These are phyloP conservation scores for Patellaria atrata DNA, from an alignment of 495 filamentous ascomycete species.

Conservation along the genomic window DNA sequence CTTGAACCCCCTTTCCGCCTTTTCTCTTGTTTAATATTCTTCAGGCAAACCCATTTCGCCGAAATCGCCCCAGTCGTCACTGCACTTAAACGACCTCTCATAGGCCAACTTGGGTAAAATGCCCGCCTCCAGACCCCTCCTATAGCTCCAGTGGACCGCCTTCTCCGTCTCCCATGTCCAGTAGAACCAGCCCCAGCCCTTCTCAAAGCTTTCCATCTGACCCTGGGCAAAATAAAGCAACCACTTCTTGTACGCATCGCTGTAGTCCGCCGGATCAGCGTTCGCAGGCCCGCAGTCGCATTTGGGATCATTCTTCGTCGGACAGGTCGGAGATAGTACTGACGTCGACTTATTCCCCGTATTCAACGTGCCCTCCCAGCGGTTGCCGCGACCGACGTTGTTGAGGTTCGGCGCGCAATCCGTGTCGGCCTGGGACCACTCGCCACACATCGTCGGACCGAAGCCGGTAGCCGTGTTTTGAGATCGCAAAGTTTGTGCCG, in stretches of 20 bases:
- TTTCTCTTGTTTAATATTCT: constrained; percentile 42
- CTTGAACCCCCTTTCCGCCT: not conserved
- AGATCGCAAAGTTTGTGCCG: constrained; percentile 53
- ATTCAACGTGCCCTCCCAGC: constrained; percentile 75
- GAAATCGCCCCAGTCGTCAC: constrained; percentile 54
- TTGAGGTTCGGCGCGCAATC: constrained; percentile 84
- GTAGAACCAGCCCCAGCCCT: constrained; percentile 94
- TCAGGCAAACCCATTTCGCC: constrained; percentile 45
- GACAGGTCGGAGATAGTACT: constrained; percentile 54
- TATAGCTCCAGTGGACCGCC: constrained; percentile 89
- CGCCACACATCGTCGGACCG: constrained; percentile 92
- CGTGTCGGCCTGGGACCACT: constrained; percentile 97
- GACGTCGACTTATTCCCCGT: constrained; percentile 40
- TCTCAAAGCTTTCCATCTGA: constrained; percentile 86
- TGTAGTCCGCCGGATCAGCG: constrained; percentile 52
- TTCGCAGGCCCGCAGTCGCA: constrained; percentile 72
- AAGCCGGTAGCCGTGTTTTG: constrained; percentile 65
- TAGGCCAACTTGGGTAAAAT: constrained; percentile 73
- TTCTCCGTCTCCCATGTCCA: constrained; percentile 83
- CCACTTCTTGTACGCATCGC: constrained; percentile 66
- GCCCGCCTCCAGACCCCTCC: constrained; percentile 65
- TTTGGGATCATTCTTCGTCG: constrained; percentile 35
- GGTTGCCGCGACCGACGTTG: constrained; percentile 72
- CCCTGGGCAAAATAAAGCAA: constrained; percentile 82
- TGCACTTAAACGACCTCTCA: constrained; percentile 61